phyloP scores from a whole-genome alignment of 805 yeast genomes.

The Kazachstania psychrophila region DNA sequence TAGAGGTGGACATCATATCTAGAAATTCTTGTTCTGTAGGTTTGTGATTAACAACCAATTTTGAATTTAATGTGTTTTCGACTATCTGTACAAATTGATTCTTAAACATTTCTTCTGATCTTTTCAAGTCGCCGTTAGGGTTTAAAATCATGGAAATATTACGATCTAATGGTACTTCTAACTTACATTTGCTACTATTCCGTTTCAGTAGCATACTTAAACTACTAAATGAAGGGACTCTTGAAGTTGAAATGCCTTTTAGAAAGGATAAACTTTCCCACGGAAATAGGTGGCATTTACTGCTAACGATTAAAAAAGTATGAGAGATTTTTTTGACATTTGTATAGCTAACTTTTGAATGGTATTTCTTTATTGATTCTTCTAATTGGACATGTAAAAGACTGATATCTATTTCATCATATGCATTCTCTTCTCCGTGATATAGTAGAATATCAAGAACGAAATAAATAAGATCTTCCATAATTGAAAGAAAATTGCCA shows the following conservation, averaged over 20 bases:
- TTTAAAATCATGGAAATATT: constrained; percentile 61
- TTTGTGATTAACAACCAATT: constrained; percentile 41
- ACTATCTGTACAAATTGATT: constrained; percentile 31
- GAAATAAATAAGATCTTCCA: constrained; percentile 58
- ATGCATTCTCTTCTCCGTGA: constrained; percentile 57
- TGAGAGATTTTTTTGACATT: constrained; percentile 34
- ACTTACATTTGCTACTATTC: constrained; percentile 5
- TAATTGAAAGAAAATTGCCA: constrained; percentile 24
- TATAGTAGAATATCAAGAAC: constrained; percentile 50
- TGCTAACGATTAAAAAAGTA: constrained; percentile 60
- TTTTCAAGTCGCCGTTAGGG: constrained; percentile 67
- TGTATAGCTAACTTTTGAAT: constrained; percentile 1
- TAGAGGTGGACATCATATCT: constrained; percentile 33
- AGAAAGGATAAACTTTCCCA: constrained; percentile 78
- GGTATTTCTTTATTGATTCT: constrained; percentile 33
- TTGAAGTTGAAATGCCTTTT: constrained; percentile 46
- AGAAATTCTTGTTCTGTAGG: constrained; percentile 53
- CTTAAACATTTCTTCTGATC: constrained; percentile 54
- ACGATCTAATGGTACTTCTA: constrained; percentile 18
- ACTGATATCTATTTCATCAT: constrained; percentile 56
- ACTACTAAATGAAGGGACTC: constrained; percentile 60
- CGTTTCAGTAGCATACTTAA: constrained; percentile 31
- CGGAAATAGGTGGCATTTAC: constrained; percentile 61
- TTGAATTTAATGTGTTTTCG: constrained; percentile 34
- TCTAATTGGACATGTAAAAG: constrained; percentile 45